A percentile compares a stretch with the other conserved stretches of the same genome.
Evolutionary conservation across 2,329 filamentous ascomycete genomes (phyloP).

Genomic region (Ophiostoma piceae): DNA sequence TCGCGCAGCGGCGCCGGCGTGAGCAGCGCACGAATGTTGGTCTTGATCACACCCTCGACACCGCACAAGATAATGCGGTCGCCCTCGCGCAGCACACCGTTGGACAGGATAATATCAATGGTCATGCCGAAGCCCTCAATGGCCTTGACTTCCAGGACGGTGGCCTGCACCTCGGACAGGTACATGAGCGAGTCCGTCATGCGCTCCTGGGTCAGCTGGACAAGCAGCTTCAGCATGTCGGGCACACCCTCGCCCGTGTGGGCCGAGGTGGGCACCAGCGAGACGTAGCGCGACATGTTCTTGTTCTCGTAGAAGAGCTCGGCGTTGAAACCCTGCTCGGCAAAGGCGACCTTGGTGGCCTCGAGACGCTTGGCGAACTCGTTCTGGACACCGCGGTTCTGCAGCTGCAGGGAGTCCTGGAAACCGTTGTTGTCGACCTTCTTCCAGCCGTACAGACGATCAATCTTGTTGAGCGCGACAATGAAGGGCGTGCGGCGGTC

Average conservation of each 20-base stretch:
- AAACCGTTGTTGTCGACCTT: conserved; percentile 98
- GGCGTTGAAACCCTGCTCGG: conserved; percentile 96
- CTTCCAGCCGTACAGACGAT: conserved; percentile 98
- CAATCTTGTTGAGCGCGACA: conserved; percentile 98
- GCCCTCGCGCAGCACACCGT: conserved; percentile 89
- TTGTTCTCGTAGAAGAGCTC: conserved; percentile 98
- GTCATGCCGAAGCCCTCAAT: conserved; percentile 99
- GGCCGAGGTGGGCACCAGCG: conserved; percentile 93
- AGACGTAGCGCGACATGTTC: conserved; percentile 89
- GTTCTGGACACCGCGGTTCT: conserved; percentile 88
- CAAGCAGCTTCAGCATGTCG: conserved; percentile 94
- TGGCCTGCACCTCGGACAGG: conserved; percentile 93
- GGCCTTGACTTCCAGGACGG: conserved; percentile 96
- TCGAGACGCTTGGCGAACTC: conserved; percentile 89
- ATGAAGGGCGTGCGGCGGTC: conserved; percentile 97
- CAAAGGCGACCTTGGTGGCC: conserved; percentile 87
- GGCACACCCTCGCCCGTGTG: conserved; percentile 99
- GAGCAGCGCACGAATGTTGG: conserved; percentile 88
- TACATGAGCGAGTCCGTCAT: conserved; percentile 99
- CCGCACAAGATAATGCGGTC: conserved; percentile 93
- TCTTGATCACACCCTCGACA: conserved; percentile 92
- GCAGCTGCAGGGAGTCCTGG: conserved; percentile 80
- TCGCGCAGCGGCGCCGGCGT: conserved; percentile 92
- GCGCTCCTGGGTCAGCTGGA: conserved; percentile 88
- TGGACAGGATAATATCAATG: conserved; percentile 93